Evolutionary conservation across 2,329 filamentous ascomycete species (phyloP).

Genomic region (Talaromyces amestolkiae): DNA sequence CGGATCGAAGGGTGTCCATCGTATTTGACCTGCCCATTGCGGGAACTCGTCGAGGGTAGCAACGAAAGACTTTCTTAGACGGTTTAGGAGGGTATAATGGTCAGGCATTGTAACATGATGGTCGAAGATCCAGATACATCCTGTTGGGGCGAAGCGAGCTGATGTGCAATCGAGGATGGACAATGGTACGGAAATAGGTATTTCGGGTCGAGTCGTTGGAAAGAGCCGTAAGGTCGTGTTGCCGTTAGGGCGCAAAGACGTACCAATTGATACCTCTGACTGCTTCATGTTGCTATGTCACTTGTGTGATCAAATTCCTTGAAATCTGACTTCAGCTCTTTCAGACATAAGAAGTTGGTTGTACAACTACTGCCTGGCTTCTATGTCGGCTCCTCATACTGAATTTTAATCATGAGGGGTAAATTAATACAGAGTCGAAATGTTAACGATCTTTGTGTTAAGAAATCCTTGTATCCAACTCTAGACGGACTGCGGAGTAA

Average conservation of each 20-base stretch:
- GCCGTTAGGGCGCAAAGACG: background rate
- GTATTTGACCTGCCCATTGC: conserved; percentile 45
- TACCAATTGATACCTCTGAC: background rate
- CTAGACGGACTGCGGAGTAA: too few relatives aligned
- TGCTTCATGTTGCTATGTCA: background rate
- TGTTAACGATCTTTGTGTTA: too few relatives aligned
- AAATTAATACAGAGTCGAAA: too few relatives aligned
- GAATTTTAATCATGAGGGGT: too few relatives aligned
- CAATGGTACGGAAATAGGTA: background rate
- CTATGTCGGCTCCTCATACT: too few relatives aligned
- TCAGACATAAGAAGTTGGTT: too few relatives aligned
- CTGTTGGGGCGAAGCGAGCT: background rate
- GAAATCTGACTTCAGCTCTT: background rate
- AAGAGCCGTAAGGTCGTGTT: background rate
- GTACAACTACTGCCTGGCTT: too few relatives aligned
- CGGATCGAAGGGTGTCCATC: conserved; percentile 34
- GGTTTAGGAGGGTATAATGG: background rate
- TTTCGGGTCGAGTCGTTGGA: background rate
- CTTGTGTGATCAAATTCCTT: background rate
- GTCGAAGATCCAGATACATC: background rate
- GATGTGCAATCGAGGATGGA: background rate
- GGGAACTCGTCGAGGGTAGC: conserved; percentile 41
- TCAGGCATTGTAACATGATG: background rate
- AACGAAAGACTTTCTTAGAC: conserved; percentile 28
- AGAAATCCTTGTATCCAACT: too few relatives aligned